Evolutionary conservation across 805 yeast genomes (phyloP).

Genomic region (Starmerella apis): DNA sequence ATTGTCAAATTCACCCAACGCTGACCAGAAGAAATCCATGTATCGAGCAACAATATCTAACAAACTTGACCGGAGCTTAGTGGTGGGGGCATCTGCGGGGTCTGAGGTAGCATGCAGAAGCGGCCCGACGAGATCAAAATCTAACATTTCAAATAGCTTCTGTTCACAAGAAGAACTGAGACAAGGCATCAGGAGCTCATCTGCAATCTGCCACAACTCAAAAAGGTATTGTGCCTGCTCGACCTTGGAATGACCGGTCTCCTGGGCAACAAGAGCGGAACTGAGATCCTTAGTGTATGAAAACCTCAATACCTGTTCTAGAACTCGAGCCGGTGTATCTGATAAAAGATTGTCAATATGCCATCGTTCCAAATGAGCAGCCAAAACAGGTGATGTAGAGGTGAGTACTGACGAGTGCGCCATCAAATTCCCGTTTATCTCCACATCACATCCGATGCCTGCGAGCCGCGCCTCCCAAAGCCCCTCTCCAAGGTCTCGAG

Average conservation of each 20-base stretch:
- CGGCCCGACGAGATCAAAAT: conserved; percentile 17
- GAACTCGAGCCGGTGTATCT: neutral
- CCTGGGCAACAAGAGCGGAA: neutral
- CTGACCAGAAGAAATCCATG: conserved; percentile 13
- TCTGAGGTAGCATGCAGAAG: conserved; percentile 1
- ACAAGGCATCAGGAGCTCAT: conserved; percentile 20
- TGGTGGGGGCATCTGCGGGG: conserved; percentile 2
- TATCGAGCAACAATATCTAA: conserved; percentile 10
- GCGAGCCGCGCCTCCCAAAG: conserved; percentile 15
- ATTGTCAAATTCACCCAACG: conserved; percentile 1
- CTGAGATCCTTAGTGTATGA: conserved; percentile 15
- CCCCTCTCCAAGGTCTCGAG: conserved; percentile 16
- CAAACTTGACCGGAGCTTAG: conserved; percentile 1
- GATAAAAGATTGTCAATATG: neutral
- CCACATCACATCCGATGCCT: conserved; percentile 18
- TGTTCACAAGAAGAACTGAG: conserved; percentile 18
- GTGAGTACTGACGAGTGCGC: conserved; percentile 13
- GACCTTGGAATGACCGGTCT: neutral
- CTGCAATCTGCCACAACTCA: conserved; percentile 22
- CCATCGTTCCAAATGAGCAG: conserved; percentile 18
- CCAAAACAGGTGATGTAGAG: conserved; percentile 19
- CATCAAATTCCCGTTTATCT: neutral
- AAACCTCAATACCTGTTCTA: conserved; percentile 14
- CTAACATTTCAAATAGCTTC: conserved; percentile 18
- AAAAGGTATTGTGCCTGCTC: conserved; percentile 12